Percentiles rank a stretch among this genome's conserved stretches.
Conservation (phyloP, 2,329 filamentous ascomycete genomes). For the Fusarium aywerte region DNA sequence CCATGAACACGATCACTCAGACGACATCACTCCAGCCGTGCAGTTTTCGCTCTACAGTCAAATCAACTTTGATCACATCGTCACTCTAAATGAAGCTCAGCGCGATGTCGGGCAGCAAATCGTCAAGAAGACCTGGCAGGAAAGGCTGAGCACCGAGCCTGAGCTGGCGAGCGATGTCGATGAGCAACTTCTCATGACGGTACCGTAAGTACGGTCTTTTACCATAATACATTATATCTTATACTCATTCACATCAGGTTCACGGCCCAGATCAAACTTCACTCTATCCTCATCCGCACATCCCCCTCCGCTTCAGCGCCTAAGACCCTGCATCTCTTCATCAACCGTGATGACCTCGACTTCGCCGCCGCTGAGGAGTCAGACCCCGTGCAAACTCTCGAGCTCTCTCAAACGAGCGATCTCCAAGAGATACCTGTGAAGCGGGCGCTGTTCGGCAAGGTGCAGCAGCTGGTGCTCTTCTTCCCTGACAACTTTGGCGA, state of each 20-base stretch:
- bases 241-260: conserved; percentile 67
- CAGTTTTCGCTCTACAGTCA: conserved; percentile 92
- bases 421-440: conserved; percentile 90
- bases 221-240: neutral
- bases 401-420: conserved; percentile 80
- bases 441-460: conserved; percentile 87
- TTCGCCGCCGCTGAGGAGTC: conserved; percentile 79
- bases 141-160: conserved; percentile 76
- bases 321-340: conserved; percentile 84
- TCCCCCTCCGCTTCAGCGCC: conserved; percentile 77
- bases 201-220: conserved; percentile 74
- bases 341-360: conserved; percentile 89
- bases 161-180: conserved; percentile 88
- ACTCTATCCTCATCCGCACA: conserved; percentile 87
- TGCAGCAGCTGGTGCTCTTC: conserved; percentile 85
- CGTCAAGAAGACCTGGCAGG: conserved; percentile 90
- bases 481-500: conserved; percentile 90
- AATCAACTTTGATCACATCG: conserved; percentile 87
- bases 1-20: conserved; percentile 82
- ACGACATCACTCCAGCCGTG: conserved; percentile 91
- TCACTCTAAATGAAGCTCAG: conserved; percentile 82
- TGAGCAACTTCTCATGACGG: conserved; percentile 91
- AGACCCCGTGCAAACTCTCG: conserved; percentile 77
- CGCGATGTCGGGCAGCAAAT: conserved; percentile 77
- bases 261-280: conserved; percentile 91